phyloP scores from a whole-genome alignment of 192 early-diverging fungal species.

The Linnemannia schmuckeri region DNA sequence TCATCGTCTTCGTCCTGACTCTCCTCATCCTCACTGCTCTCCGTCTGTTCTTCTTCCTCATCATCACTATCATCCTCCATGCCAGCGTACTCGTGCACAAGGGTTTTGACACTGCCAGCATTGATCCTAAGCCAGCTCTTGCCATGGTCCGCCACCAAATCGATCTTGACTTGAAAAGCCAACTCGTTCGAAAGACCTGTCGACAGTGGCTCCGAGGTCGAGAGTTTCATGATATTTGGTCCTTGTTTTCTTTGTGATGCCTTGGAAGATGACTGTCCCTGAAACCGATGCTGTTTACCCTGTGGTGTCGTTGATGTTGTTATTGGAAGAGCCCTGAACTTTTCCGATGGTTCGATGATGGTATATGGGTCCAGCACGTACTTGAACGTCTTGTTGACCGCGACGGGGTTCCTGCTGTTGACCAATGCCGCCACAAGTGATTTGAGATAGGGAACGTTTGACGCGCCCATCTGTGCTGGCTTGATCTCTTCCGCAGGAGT shows the following conservation, averaged over 20 bases:
- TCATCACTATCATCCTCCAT: conserved; percentile 57
- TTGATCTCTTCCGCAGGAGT: conserved; percentile 48
- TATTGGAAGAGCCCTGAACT: conserved; percentile 24
- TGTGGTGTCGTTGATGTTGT: not conserved
- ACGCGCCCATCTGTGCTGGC: conserved; percentile 34
- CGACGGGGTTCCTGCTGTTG: conserved; percentile 42
- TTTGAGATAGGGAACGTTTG: conserved; percentile 48
- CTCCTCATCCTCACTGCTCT: conserved; percentile 27
- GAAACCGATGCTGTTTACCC: not conserved
- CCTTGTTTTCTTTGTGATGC: not conserved
- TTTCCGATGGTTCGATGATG: conserved; percentile 36
- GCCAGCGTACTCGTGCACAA: conserved; percentile 63
- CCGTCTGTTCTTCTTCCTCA: conserved; percentile 43
- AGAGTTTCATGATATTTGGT: conserved; percentile 13
- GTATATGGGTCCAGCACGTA: conserved; percentile 41
- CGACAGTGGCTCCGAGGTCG: conserved; percentile 22
- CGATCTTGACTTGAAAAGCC: conserved; percentile 58
- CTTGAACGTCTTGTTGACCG: conserved; percentile 32
- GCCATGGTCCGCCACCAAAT: conserved; percentile 62
- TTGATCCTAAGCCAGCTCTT: conserved; percentile 64
- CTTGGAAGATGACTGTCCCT: not conserved
- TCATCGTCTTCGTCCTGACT: not conserved
- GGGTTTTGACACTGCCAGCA: conserved; percentile 61
- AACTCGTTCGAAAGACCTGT: conserved; percentile 20
- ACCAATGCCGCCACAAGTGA: conserved; percentile 33